Base-by-base conservation (phyloP, 306 rosid genomes). In the Vachellia collinsii region DNA sequence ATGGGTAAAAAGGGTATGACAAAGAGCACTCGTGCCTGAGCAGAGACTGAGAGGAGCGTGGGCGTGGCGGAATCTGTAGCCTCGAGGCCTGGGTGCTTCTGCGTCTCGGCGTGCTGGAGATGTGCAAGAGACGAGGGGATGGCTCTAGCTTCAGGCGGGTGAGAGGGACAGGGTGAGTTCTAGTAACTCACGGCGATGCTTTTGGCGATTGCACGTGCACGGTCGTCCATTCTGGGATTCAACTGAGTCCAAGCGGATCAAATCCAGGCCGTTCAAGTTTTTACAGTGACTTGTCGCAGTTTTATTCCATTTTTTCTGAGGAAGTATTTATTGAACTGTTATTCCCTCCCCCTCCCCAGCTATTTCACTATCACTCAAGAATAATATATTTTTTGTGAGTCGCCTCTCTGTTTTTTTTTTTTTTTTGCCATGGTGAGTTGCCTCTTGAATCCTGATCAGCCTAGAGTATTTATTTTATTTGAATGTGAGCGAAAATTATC, bases 151-250 rank as follows among this genome's bases (percentile, higher is more conserved):
- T 16, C 56, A 17, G 56, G 8, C 56, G 8, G 4, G 0, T 5
- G 53, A 1, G 53, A 48, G n/a, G 3, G n/a, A 1, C n/a, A 48
- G 19, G 1, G n/a, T 7, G 65, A 62, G 37, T 54, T 54, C 12
- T n/a, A n/a, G 65, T 4, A 39, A 29, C 9, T 22, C 7, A 20
- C 4, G 13, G 19, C 47, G 53, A 69, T 20, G 44, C 53, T 25
- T 29, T 22, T 23, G 58, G 14, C 29, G 42, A 1, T n/a, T 63
- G 25, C 75, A 74, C 83, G 83, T 63, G 67, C 46, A 73, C 23
- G 9, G 41, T 25, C 22, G 29, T 13, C 23, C 8, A 13, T 23
- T 0, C 12, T 58, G 0, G 13, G 37, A 3, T 13, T 63, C 4
- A 34, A 36, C 14, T 6, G n/a, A 34, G 20, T 34, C 1, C 7